A percentile compares a stretch with the other conserved stretches of the same genome.
Evolutionary conservation across 176 grass and related monocot genomes (phyloP).

Genomic region (Carex kokanica): DNA sequence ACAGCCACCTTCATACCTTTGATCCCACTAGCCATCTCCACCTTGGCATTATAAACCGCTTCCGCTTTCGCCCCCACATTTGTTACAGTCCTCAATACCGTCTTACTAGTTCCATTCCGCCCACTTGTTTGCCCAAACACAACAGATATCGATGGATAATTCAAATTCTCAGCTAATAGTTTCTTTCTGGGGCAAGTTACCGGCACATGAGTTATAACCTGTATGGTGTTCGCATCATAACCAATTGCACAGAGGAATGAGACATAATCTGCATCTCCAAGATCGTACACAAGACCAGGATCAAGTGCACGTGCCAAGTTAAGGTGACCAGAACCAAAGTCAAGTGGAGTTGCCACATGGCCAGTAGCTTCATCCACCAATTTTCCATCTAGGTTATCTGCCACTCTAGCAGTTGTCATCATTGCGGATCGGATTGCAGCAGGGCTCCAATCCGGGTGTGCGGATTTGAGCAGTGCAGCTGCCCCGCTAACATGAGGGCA

Average conservation of each 20-base stretch:
- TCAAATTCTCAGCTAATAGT: conserved; percentile 58
- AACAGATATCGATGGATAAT: conserved; percentile 95
- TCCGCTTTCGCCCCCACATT: conserved; percentile 53
- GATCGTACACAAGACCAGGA: conserved; percentile 83
- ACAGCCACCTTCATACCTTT: conserved; percentile 40
- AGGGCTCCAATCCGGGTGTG: conserved; percentile 74
- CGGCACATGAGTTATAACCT: conserved; percentile 81
- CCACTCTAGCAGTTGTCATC: conserved; percentile 68
- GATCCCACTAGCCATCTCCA: conserved; percentile 46
- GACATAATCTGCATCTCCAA: conserved; percentile 61
- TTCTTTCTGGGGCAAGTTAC: conserved; percentile 47
- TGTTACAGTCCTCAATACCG: conserved; percentile 52
- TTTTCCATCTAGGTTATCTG: conserved; percentile 50
- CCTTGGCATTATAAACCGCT: conserved; percentile 51
- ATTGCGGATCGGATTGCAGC: conserved; percentile 79
- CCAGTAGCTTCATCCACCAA: conserved; percentile 61
- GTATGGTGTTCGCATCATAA: conserved; percentile 64
- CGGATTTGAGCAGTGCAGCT: conserved; percentile 77
- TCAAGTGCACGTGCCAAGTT: conserved; percentile 58
- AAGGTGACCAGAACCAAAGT: conserved; percentile 74
- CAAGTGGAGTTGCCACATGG: conserved; percentile 59
- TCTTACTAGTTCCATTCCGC: conserved; percentile 43
- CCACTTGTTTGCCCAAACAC: conserved; percentile 39
- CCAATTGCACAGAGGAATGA: conserved; percentile 89
- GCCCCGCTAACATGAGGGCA: conserved; percentile 91